Evolutionary conservation across 164 flowering plant species (phyloP).

Genomic region (Piper betle): DNA sequence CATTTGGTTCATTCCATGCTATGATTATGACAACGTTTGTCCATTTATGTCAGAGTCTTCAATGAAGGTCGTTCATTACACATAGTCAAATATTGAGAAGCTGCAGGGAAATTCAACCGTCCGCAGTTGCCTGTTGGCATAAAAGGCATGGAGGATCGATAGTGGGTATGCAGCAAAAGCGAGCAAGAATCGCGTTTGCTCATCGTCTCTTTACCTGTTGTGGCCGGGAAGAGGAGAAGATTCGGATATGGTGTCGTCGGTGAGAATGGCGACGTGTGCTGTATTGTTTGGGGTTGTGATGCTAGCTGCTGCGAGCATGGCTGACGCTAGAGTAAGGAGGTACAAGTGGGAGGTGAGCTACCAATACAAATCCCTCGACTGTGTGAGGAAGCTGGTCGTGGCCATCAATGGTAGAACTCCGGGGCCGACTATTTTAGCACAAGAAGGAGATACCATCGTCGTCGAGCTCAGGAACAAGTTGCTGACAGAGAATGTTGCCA

Average conservation of each 20-base stretch:
- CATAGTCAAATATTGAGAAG: too few species aligned
- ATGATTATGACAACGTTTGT: too few species aligned
- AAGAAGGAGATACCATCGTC: conserved; percentile 60
- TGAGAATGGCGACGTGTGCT: neutral
- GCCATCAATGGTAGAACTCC: conserved; percentile 64
- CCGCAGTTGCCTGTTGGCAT: too few species aligned
- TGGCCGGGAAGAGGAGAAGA: conserved; percentile 9
- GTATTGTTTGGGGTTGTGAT: neutral
- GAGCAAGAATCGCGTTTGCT: too few species aligned
- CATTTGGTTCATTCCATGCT: too few species aligned
- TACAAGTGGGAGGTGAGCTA: conserved; percentile 77
- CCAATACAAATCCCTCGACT: conserved; percentile 66
- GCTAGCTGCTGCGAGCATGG: conserved; percentile 4
- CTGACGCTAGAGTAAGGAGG: conserved; percentile 35
- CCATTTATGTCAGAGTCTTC: too few species aligned
- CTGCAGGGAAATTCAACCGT: too few species aligned
- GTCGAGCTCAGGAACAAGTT: conserved; percentile 70
- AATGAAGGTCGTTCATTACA: too few species aligned
- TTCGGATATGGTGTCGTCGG: neutral
- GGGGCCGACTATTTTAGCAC: conserved; percentile 64
- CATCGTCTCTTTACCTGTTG: conserved; percentile 6
- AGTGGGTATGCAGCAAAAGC: too few species aligned
- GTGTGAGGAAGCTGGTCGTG: conserved; percentile 48
- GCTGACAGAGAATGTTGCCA: conserved; percentile 63
- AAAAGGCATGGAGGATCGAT: too few species aligned